Base-by-base conservation (phyloP, 2,329 filamentous ascomycete species). In the Dactylonectria estremocensis region DNA sequence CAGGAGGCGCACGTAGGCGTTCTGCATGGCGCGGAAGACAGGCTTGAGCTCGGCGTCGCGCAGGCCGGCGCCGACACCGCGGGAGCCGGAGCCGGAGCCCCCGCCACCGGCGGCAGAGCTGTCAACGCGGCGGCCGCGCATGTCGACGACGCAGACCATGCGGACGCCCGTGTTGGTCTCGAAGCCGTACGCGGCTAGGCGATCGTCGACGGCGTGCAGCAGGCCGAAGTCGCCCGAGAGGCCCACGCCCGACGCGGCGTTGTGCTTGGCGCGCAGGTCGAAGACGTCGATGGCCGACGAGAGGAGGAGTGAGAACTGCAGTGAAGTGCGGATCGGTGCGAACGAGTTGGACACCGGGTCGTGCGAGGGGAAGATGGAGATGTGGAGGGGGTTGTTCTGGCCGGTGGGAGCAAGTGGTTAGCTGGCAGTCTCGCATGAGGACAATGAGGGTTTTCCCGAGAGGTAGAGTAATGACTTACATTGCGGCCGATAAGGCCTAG, bases 321-420 rank as follows among this genome's bases (percentile, higher is more conserved):
- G 89, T n/a, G 90, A 87, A 18, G 91, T 92, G 75, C 92, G 91
- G 71, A 92, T 84, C 40, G 89, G 88, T 8, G 81, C 77, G 73
- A 85, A 84, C 61, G 82, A 83, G 80, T 86, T 84, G 72, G 85
- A 86, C 59, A 86, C 72, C 54, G 87, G 83, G 77, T 88, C 86
- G 85, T 93, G 89, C 53, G 91, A 92, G 58, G 94, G 93, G 82
- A 98, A 97, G 79, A 97, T 90, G 68, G 94, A 91, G 76, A 97
- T 93, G 83, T 98, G 95, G 72, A 98, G 92, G 66, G 95, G 96
- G 79, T 98, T 97, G 84, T 98, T 97, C 95, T 98, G 78, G 37
- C 46, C 22, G 59, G n/a, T n/a, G 54, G 52, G 20, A 40, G 22
- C 14, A 53, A 16, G 54, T n/a, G 50, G n/a, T 10, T 31, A 58